phyloP scores from a whole-genome alignment of 2,329 filamentous ascomycete species.

The Beauveria bassiana region DNA sequence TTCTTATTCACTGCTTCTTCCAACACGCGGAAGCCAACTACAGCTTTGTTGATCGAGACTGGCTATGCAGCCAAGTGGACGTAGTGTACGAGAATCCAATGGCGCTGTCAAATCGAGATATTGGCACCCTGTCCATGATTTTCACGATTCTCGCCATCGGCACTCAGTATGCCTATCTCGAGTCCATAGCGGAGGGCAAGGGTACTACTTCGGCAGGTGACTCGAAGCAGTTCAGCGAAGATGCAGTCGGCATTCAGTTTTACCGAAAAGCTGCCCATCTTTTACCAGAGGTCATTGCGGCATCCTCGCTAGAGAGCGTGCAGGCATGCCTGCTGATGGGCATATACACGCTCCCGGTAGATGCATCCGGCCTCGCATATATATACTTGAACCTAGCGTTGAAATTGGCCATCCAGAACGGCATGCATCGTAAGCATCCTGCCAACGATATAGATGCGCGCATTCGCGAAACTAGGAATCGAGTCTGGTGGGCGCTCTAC shows the following conservation, averaged over 20 bases:
- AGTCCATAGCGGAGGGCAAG: slow-evolving; percentile 19
- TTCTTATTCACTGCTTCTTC: slow-evolving; percentile 39
- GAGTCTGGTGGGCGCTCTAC: slow-evolving; percentile 51
- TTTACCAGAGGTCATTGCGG: slow-evolving; percentile 48
- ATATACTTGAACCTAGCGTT: slow-evolving; percentile 49
- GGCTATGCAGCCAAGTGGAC: slow-evolving; percentile 34
- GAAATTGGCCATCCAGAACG: slow-evolving; percentile 52
- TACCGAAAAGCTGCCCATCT: slow-evolving; percentile 48
- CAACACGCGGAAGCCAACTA: slow-evolving; percentile 40
- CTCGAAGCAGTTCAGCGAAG: slow-evolving; percentile 32
- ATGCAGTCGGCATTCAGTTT: slow-evolving; percentile 47
- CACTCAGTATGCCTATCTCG: slow-evolving; percentile 43
- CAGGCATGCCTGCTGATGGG: slow-evolving; percentile 50
- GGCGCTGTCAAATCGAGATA: slow-evolving; percentile 30
- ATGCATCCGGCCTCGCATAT: slow-evolving; percentile 48
- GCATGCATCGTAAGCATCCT: slow-evolving; percentile 47
- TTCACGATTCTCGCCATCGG: slow-evolving; percentile 42
- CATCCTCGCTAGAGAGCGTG: slow-evolving; percentile 48
- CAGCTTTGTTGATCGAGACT: slow-evolving; percentile 37
- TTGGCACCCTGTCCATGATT: slow-evolving; percentile 36
- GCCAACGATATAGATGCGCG: slow-evolving; percentile 38
- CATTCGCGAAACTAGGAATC: slow-evolving; percentile 44
- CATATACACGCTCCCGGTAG: slow-evolving; percentile 46
- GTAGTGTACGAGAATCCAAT: slow-evolving; percentile 32
- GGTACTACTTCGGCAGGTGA: slow-evolving; percentile 3